Evolutionary conservation across 192 early-diverging fungal species (phyloP).

Genomic region (Coemansia sp.): DNA sequence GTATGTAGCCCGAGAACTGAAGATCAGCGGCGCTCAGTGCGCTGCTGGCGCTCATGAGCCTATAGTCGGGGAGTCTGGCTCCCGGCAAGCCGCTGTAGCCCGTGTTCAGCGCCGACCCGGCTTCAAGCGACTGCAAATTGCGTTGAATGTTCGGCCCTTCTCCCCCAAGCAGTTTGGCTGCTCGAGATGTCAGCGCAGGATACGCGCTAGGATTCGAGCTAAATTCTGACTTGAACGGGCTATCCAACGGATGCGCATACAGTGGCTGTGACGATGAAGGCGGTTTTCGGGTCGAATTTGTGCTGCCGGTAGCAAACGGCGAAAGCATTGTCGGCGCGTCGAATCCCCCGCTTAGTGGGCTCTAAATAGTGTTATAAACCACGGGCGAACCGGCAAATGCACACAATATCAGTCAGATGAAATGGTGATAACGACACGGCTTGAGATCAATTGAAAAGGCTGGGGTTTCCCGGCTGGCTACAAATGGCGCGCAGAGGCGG

Average conservation of each 20-base stretch:
- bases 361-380: background rate
- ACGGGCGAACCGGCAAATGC: background rate
- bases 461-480: background rate
- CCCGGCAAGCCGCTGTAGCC: background rate
- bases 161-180: background rate
- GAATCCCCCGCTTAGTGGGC: background rate
- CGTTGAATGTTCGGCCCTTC: background rate
- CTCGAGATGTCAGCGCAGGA: conserved; percentile 7
- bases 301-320: conserved; percentile 5
- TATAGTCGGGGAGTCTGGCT: conserved; percentile 3
- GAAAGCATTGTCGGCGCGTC: conserved; percentile 6
- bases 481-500: background rate
- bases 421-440: too few species aligned
- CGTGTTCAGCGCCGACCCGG: conserved; percentile 9
- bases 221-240: background rate
- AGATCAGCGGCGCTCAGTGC: conserved; percentile 32
- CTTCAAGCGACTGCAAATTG: conserved; percentile 2
- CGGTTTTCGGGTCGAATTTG: background rate
- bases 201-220: background rate
- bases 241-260: conserved; percentile 4
- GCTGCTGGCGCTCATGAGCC: conserved; percentile 8
- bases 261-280: background rate
- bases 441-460: too few species aligned
- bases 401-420: background rate
- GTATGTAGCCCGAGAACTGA: conserved; percentile 42